Evolutionary conservation across 2,329 filamentous ascomycete species (phyloP).

Genomic region (Claviceps sp.): DNA sequence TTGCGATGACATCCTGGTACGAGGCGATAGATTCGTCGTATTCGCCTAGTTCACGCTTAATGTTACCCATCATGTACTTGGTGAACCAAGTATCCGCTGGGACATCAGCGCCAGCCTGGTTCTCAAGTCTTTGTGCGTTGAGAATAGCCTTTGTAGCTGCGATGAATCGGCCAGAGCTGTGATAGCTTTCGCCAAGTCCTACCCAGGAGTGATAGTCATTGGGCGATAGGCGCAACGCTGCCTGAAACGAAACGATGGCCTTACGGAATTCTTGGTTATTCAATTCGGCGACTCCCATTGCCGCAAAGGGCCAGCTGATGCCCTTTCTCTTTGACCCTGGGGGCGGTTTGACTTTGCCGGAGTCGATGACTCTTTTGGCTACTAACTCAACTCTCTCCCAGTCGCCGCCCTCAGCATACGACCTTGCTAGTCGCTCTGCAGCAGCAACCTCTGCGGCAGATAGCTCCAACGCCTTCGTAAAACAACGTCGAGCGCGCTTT

Average conservation of each 20-base stretch:
- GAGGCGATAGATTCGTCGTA: constrained; percentile 70
- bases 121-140: constrained; percentile 67
- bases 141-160: constrained; percentile 87
- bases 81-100: constrained; percentile 79
- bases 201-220: constrained; percentile 93
- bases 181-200: constrained; percentile 92
- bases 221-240: constrained; percentile 70
- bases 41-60: constrained; percentile 83
- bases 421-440: constrained; percentile 72
- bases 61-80: constrained; percentile 91
- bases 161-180: constrained; percentile 83
- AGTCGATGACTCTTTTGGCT: constrained; percentile 80
- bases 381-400: constrained; percentile 96
- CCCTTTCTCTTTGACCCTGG: constrained; percentile 89
- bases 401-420: constrained; percentile 80
- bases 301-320: constrained; percentile 91
- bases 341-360: constrained; percentile 80
- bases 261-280: constrained; percentile 85
- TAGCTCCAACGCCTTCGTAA: constrained; percentile 90
- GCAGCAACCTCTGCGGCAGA: constrained; percentile 77
- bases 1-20: constrained; percentile 59
- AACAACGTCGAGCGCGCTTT: constrained; percentile 77
- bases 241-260: constrained; percentile 84
- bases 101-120: constrained; percentile 35
- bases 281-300: constrained; percentile 83